Evolutionary conservation across 2,329 filamentous ascomycete species (phyloP).

Genomic region (Penicillium frequentans): DNA sequence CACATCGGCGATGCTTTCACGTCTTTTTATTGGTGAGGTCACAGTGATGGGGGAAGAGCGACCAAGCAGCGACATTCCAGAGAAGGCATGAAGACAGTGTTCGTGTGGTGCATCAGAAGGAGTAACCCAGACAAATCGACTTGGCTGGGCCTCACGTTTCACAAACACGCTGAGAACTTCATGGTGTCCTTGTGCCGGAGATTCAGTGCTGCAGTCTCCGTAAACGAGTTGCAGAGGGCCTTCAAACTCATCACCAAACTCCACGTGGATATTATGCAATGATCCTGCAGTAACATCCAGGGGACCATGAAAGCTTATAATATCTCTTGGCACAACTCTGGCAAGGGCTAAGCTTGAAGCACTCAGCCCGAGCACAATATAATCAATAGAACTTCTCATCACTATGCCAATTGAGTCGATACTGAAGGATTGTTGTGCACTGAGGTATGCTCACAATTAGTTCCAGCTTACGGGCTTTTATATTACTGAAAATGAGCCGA

Average conservation of each 20-base stretch:
- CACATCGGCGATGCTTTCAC: slow-evolving; percentile 32
- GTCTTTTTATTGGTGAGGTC: slow-evolving; percentile 13
- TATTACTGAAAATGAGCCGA: background rate
- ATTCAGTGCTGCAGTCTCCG: slow-evolving; percentile 44
- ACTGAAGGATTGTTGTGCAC: background rate
- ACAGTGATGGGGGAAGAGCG: slow-evolving; percentile 25
- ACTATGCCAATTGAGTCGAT: background rate
- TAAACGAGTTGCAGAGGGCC: slow-evolving; percentile 48
- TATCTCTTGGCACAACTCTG: background rate
- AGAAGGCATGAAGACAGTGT: slow-evolving; percentile 38
- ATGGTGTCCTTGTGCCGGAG: slow-evolving; percentile 42
- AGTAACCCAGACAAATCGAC: slow-evolving; percentile 45
- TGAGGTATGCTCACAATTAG: background rate
- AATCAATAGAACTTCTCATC: background rate
- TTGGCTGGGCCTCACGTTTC: slow-evolving; percentile 39
- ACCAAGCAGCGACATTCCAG: slow-evolving; percentile 20
- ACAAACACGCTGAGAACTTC: slow-evolving; percentile 44
- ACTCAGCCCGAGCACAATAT: background rate
- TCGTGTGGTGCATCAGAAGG: slow-evolving; percentile 29
- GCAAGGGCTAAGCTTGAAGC: background rate
- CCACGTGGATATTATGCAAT: slow-evolving; percentile 52
- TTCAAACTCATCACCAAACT: slow-evolving; percentile 43
- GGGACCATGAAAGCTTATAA: slow-evolving; percentile 27
- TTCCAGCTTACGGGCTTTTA: background rate
- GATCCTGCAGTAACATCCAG: slow-evolving; percentile 38